A percentile compares a stretch with the other conserved stretches of the same genome.
Evolutionary conservation across 176 grass and related monocot species (phyloP).

Genomic region (Rhynchospora breviuscula): DNA sequence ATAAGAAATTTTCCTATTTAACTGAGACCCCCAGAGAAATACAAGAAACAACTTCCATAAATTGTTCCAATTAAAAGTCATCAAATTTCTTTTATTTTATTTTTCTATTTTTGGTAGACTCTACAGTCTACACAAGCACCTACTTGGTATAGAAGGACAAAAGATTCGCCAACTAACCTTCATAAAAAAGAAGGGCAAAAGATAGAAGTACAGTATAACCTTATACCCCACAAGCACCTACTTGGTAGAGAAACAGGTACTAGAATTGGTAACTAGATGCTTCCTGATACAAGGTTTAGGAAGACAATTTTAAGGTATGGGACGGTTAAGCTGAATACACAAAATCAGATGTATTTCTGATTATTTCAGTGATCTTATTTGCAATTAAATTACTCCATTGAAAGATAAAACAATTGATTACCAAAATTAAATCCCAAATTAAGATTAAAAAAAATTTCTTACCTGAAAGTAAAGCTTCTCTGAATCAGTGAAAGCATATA

Average conservation of each 20-base stretch:
- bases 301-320: background rate
- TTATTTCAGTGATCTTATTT: background rate
- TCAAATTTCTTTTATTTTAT: background rate
- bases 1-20: background rate
- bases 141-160: too few relatives aligned
- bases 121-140: background rate
- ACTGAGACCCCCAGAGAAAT: background rate
- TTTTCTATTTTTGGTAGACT: background rate
- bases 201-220: too few relatives aligned
- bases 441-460: constrained; percentile 28
- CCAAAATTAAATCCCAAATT: background rate
- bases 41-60: background rate
- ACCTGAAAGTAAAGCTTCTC: constrained; percentile 93
- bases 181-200: too few relatives aligned
- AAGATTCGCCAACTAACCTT: too few relatives aligned
- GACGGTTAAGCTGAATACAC: background rate
- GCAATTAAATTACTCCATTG: background rate
- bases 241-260: background rate
- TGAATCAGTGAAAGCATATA: constrained; percentile 92
- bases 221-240: background rate
- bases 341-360: background rate
- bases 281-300: background rate
- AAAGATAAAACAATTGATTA: background rate
- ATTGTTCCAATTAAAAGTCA: background rate
- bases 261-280: background rate